A percentile compares a stretch with the other conserved stretches of the same genome.
Evolutionary conservation across 139 green algal genomes (phyloP).

Genomic region (Coelastrella sp.): DNA sequence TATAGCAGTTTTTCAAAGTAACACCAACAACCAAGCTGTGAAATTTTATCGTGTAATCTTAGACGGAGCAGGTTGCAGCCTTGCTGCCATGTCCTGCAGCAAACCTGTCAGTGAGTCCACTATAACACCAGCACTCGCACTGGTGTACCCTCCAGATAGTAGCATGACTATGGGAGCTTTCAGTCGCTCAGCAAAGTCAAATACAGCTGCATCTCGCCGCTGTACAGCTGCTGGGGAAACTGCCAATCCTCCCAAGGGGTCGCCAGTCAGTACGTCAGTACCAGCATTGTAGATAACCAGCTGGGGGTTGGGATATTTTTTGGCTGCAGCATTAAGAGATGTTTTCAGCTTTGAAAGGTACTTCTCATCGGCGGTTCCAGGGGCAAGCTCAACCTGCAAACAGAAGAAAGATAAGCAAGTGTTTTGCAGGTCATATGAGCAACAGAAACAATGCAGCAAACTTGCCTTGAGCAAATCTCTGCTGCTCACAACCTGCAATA

Average conservation of each 20-base stretch:
- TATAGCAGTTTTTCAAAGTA: too few relatives aligned
- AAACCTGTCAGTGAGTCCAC: constrained; percentile 21
- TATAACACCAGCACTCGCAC: constrained; percentile 37
- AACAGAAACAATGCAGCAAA: background rate
- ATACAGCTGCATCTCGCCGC: constrained; percentile 75
- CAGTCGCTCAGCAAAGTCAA: constrained; percentile 49
- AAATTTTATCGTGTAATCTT: background rate
- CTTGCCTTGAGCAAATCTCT: too few relatives aligned
- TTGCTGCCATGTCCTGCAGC: constrained; percentile 5
- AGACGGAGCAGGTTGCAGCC: constrained; percentile 50
- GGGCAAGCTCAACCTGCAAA: constrained; percentile 42
- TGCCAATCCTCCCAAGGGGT: constrained; percentile 73
- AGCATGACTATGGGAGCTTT: constrained; percentile 77
- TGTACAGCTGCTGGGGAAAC: background rate
- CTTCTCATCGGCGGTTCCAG: background rate
- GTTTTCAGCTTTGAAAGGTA: constrained; percentile 46
- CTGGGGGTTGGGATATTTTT: constrained; percentile 57
- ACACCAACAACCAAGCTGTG: too few relatives aligned
- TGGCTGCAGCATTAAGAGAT: constrained; percentile 40
- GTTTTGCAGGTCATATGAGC: too few relatives aligned
- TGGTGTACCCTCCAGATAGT: constrained; percentile 79
- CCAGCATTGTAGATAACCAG: constrained; percentile 85
- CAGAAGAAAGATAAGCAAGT: background rate
- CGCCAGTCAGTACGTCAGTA: constrained; percentile 82
- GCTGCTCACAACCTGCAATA: too few relatives aligned